Conservation (phyloP, 805 yeast species). For the Myxozyma geophila region DNA sequence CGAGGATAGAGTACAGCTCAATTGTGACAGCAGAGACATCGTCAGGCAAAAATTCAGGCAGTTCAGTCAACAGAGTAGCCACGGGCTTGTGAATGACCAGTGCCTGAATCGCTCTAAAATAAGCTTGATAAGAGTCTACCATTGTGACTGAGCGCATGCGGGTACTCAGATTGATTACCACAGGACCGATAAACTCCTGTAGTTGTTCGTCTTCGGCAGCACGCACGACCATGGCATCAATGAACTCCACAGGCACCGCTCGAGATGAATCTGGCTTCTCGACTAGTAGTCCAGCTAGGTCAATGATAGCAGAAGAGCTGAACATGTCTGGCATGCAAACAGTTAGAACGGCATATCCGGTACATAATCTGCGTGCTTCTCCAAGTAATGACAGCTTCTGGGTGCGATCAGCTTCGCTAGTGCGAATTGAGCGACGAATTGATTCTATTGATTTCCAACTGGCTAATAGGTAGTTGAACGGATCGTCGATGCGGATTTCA, state of each 20-base stretch:
- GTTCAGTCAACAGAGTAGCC: slow-evolving; percentile 62
- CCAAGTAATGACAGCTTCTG: slow-evolving; percentile 50
- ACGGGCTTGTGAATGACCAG: slow-evolving; percentile 63
- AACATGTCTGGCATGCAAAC: slow-evolving; percentile 40
- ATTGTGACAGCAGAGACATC: slow-evolving; percentile 55
- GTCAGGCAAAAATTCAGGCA: slow-evolving; percentile 57
- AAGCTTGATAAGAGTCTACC: slow-evolving; percentile 33
- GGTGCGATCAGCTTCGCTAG: slow-evolving; percentile 48
- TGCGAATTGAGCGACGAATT: slow-evolving; percentile 49
- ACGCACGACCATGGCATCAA: slow-evolving; percentile 60
- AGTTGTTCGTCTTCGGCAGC: slow-evolving; percentile 70
- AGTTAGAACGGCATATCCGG: slow-evolving; percentile 53
- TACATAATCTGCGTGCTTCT: slow-evolving; percentile 51
- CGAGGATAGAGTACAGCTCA: slow-evolving; percentile 70
- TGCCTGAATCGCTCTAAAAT: slow-evolving; percentile 58
- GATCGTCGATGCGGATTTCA: slow-evolving; percentile 51
- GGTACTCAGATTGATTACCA: slow-evolving; percentile 51
- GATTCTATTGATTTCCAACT: slow-evolving; percentile 52
- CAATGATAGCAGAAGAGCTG: slow-evolving; percentile 15
- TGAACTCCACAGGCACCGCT: slow-evolving; percentile 50
- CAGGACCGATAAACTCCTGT: slow-evolving; percentile 60
- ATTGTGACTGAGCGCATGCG: slow-evolving; percentile 41
- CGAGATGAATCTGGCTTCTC: slow-evolving; percentile 29
- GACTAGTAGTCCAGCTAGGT: slow-evolving; percentile 30
- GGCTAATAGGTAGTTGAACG: slow-evolving; percentile 55